Conservation (phyloP, 176 grass and related monocot genomes). For the Hsuehochloa calcarea region DNA sequence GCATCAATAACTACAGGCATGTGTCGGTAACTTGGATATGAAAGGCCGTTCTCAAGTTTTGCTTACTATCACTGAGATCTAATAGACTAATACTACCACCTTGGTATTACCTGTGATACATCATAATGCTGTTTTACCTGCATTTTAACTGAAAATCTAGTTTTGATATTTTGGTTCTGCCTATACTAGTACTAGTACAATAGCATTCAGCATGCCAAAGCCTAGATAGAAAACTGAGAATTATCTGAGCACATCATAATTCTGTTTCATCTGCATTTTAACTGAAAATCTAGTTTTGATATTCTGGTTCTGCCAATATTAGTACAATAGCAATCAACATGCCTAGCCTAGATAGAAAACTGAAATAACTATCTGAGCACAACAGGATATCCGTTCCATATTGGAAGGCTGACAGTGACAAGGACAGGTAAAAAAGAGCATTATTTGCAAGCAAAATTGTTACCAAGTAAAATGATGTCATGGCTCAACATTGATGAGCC, state of each 20-base stretch:
- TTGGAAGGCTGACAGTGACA: background rate
- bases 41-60: background rate
- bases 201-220: background rate
- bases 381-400: background rate
- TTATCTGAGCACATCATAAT: background rate
- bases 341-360: background rate
- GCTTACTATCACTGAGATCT: background rate
- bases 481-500: background rate
- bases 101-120: background rate
- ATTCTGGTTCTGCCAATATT: background rate
- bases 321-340: background rate
- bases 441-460: background rate
- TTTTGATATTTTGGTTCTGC: background rate
- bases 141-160: background rate
- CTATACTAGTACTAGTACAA: background rate
- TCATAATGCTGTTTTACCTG: background rate
- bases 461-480: background rate
- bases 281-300: background rate
- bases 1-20: background rate
- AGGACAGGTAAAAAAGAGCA: background rate
- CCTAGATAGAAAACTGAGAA: background rate
- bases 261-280: background rate
- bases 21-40: constrained; percentile 7
- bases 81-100: background rate
- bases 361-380: background rate